Evolutionary conservation across 805 yeast species (phyloP), one percentile per base, ranked within the genome.

Genomic region (Myxozyma sirexii): DNA sequence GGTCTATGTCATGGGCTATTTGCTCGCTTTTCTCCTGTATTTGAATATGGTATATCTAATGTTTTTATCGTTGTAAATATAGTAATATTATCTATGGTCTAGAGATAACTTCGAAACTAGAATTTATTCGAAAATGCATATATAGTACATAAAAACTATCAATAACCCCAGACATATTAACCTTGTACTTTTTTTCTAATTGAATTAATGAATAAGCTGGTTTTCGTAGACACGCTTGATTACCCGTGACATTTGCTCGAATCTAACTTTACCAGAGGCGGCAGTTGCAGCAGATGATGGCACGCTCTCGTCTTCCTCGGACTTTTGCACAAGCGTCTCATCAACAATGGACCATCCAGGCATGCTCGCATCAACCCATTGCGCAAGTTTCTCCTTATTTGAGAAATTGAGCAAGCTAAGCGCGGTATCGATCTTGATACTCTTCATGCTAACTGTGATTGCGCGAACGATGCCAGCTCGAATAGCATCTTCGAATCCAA

Each of bases 401-500:
- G 61, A 52, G 31, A 73, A 63, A 54, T 71, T 70, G 59, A 62
- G 53, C 74, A 74, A 73, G 27, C 64, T 62, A 54, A 64, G 67
- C 51, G 71, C 69, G 19, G 70, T 70, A 7, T 65, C 56, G 27
- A 64, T 65, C 33, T 68, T 54, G 48, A 75, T 64, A 42, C 64
- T 68, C 38, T 66, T 67, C 55, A 68, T 68, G 23, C 74, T 59
- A 26, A 67, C 57, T 50, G 59, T 62, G 27, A 74, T 66, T 8
- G 75, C 68, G 48, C 68, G 61, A 29, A 72, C 68, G 46, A 74
- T 72, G 12, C 72, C 68, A 23, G 46, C 54, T 37, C 77, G 61
- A 27, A 74, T 68, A 24, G 66, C 69, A 52, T 69, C 73, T 29
- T 72, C 75, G 57, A 74, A 74, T 13, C 69, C 71, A 15, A 41